Conservation (phyloP, 495 filamentous ascomycete genomes). For the Penicillium tannophilum region DNA sequence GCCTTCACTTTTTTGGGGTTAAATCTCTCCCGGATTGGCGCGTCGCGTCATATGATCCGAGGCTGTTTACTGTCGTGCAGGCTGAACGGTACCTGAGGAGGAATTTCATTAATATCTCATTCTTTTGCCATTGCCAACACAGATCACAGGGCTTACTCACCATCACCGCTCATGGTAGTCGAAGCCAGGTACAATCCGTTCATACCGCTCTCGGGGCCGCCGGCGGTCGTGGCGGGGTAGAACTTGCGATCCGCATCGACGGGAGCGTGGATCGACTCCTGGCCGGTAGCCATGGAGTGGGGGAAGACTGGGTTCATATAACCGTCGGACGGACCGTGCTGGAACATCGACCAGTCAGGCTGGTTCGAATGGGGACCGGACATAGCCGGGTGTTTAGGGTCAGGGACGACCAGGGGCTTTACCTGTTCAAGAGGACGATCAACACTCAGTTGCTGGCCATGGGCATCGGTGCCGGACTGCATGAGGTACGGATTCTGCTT, state of each 20-base stretch:
- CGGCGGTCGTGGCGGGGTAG: conserved; percentile 47
- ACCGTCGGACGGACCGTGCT: conserved; percentile 63
- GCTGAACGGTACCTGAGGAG: conserved; percentile 44
- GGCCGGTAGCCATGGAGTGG: conserved; percentile 50
- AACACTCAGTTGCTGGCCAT: conserved; percentile 50
- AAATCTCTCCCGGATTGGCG: conserved; percentile 5
- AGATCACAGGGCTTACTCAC: conserved; percentile 31
- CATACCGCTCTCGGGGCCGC: conserved; percentile 46
- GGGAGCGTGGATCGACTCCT: conserved; percentile 49
- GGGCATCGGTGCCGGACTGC: conserved; percentile 44
- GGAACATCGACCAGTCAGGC: conserved; percentile 74
- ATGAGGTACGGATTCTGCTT: conserved; percentile 54
- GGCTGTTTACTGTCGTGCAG: conserved; percentile 45
- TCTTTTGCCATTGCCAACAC: neutral
- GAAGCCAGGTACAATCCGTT: conserved; percentile 52
- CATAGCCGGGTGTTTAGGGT: conserved; percentile 49
- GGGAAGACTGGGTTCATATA: conserved; percentile 63
- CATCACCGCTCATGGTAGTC: conserved; percentile 49
- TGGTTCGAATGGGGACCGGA: conserved; percentile 44
- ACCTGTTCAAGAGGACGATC: conserved; percentile 54
- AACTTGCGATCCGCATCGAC: conserved; percentile 50
- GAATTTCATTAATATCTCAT: neutral
- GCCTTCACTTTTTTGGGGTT: conserved; percentile 7
- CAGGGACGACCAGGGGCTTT: conserved; percentile 48
- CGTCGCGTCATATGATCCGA: conserved; percentile 19